Percentiles rank a stretch among this genome's conserved stretches.
phyloP scores from a whole-genome alignment of 352 stramenopile genomes.

The Phytophthora palmivora region DNA sequence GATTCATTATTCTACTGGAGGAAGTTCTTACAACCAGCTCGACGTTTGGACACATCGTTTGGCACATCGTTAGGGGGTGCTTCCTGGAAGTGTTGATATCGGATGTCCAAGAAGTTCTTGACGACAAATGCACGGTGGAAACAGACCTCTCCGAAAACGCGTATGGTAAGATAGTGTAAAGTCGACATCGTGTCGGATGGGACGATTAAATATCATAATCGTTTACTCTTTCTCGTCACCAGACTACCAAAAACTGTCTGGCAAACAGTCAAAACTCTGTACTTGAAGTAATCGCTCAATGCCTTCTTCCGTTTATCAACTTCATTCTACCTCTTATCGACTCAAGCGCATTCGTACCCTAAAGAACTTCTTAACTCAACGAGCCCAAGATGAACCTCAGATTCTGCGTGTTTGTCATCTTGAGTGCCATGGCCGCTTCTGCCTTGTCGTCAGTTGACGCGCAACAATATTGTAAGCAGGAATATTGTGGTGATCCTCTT shows the following conservation, averaged over 20 bases:
- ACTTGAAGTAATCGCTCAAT: neutral
- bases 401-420: neutral
- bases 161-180: too few relatives aligned
- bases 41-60: too few relatives aligned
- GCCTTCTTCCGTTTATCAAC: neutral
- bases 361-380: neutral
- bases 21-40: too few relatives aligned
- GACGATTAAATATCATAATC: too few relatives aligned
- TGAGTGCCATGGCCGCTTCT: conserved; percentile 1
- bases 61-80: too few relatives aligned
- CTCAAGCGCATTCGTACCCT: neutral
- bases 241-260: neutral
- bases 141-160: too few relatives aligned
- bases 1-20: too few relatives aligned
- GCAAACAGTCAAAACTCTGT: neutral
- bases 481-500: neutral
- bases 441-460: neutral
- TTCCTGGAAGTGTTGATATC: too few relatives aligned
- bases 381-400: neutral
- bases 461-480: neutral
- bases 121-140: too few relatives aligned
- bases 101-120: too few relatives aligned
- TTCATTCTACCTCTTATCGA: neutral
- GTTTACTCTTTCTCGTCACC: too few relatives aligned
- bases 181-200: too few relatives aligned